Conservation (phyloP, 2,329 filamentous ascomycete genomes). For the Colletotrichum eremochloae region DNA sequence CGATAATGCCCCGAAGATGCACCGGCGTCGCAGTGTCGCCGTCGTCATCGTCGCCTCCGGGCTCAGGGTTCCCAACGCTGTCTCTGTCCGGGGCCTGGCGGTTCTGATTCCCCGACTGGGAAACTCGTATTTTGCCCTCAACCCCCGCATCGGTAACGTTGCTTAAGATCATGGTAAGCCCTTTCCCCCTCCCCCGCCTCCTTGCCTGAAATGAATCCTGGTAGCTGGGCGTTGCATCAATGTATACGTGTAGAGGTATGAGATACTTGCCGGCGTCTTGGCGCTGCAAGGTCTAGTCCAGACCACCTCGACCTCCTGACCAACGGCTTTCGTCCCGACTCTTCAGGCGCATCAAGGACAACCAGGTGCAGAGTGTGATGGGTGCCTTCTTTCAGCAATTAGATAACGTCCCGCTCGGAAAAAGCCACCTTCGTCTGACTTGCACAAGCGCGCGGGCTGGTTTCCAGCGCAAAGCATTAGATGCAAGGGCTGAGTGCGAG, state of each 20-base stretch:
- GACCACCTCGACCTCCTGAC: neutral
- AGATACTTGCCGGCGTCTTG: too few relatives aligned
- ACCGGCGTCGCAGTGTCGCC: neutral
- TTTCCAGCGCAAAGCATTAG: too few relatives aligned
- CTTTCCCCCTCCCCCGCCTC: neutral
- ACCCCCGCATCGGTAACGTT: neutral
- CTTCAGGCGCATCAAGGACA: neutral
- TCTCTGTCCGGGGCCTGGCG: neutral
- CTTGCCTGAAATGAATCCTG: neutral
- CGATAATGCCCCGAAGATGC: neutral
- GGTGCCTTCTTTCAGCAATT: neutral
- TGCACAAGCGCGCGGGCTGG: neutral
- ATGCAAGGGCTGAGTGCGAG: too few relatives aligned
- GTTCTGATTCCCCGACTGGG: neutral
- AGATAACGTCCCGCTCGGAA: neutral
- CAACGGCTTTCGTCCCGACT: neutral
- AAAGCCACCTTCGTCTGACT: neutral
- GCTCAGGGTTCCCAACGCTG: neutral
- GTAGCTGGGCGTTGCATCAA: too few relatives aligned
- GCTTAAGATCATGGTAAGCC: neutral
- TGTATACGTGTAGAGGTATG: neutral
- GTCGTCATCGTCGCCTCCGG: neutral
- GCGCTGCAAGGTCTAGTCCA: neutral
- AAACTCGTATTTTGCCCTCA: neutral
- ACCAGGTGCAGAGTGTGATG: neutral